Evolutionary conservation across 108 stramenopile species (phyloP), one percentile per base, ranked within the genome.

Genomic region (Cyclotella kingstonii): DNA sequence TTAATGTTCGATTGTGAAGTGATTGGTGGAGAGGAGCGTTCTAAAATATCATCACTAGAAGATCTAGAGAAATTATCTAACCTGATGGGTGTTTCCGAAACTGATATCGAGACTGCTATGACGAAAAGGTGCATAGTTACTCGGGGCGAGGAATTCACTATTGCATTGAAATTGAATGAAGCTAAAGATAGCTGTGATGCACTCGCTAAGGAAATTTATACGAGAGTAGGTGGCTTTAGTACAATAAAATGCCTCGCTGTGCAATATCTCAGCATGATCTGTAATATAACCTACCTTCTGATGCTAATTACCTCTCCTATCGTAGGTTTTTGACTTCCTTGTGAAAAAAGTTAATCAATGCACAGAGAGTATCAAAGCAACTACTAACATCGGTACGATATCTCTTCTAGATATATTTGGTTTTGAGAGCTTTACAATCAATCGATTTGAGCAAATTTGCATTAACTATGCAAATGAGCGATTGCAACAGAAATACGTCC

Each of bases 391-490:
- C 60, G 84, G 81, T 31, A 79, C 82, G 38, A 88, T 94, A 40
- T 89, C 89, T 9, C 72, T 94, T 11, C 54, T 98, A 57, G 97
- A 98, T 79, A 96, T 98, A 45, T 98, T 96, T 78, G 97, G 97
- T 3, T 98, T 98, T 59, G 97, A 98, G 71, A 88, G 85, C 14
- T 98, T 98, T 70, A 70, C 80, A 28, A 78, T 89, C 23, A 94
- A 94, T 62, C 78, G 88, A 1, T 90, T 86, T 68, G 60, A 62
- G 47, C 60, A 98, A 81, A 81, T 98, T 12, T 94, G 94, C 54
- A 98, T 98, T 67, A 98, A 98, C 70, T 96, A 91, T 72, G 93
- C 92, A 56, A 98, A 98, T 76, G 97, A 98, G 68, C 90, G 95
- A 55, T 76, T 98, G 10, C 97, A 98, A 73, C 87, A 93, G 65